Percentiles rank a stretch among this genome's conserved stretches.
phyloP scores from a whole-genome alignment of 1,139 yeast genomes.

The Nakaseomyces glabratus region DNA sequence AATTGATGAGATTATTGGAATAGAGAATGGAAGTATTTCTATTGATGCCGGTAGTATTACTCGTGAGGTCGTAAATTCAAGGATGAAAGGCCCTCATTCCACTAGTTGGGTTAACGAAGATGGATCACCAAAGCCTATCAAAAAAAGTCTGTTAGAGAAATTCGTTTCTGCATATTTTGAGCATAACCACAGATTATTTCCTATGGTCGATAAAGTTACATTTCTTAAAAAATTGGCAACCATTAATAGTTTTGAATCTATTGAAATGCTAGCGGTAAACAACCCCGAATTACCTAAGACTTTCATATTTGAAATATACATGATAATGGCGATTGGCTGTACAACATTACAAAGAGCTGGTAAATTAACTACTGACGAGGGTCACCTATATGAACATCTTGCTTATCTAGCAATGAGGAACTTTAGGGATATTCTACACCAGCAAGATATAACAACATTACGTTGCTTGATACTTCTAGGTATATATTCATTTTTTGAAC shows the following conservation, averaged over 20 bases:
- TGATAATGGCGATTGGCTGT: conserved; percentile 44
- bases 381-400: conserved; percentile 32
- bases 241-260: conserved; percentile 27
- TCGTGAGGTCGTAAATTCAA: conserved; percentile 23
- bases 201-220: conserved; percentile 35
- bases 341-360: conserved; percentile 39
- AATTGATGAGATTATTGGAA: neutral
- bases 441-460: conserved; percentile 34
- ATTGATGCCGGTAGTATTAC: conserved; percentile 26
- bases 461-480: conserved; percentile 37
- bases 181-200: conserved; percentile 38
- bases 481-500: conserved; percentile 40
- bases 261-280: conserved; percentile 11
- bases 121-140: conserved; percentile 19
- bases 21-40: conserved; percentile 13
- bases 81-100: conserved; percentile 25
- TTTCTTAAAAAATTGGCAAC: conserved; percentile 32
- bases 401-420: conserved; percentile 33
- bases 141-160: conserved; percentile 25
- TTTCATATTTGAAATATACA: conserved; percentile 37
- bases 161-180: conserved; percentile 37
- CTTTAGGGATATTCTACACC: conserved; percentile 32
- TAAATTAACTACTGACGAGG: conserved; percentile 30
- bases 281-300: conserved; percentile 13
- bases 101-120: conserved; percentile 20